Conservation (phyloP, 495 filamentous ascomycete species). For the Wilcoxina mikolae region DNA sequence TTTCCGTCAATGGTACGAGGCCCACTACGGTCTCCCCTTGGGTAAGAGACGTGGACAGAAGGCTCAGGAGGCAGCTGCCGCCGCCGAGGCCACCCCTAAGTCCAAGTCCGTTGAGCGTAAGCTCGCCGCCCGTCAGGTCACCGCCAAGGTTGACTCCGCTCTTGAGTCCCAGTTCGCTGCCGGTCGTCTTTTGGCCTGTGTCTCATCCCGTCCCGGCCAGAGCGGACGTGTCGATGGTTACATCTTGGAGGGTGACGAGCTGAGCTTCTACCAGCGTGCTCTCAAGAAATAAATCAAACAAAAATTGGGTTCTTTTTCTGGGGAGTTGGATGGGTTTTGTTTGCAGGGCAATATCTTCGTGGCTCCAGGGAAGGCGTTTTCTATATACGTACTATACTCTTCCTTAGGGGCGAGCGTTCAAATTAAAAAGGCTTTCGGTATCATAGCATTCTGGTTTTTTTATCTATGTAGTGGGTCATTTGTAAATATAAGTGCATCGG, state of each 20-base stretch:
- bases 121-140: slow-evolving; percentile 70
- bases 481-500: too few species aligned
- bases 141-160: slow-evolving; percentile 82
- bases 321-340: too few species aligned
- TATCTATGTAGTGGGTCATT: too few species aligned
- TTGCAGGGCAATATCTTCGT: too few species aligned
- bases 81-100: slow-evolving; percentile 38
- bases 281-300: slow-evolving; percentile 73
- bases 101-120: slow-evolving; percentile 87
- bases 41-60: slow-evolving; percentile 84
- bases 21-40: slow-evolving; percentile 83
- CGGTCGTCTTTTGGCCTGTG: slow-evolving; percentile 83
- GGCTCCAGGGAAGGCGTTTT: too few species aligned
- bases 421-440: too few species aligned
- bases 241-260: slow-evolving; percentile 96
- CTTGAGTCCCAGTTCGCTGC: slow-evolving; percentile 98
- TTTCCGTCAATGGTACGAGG: slow-evolving; percentile 99
- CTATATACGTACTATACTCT: too few species aligned
- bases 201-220: slow-evolving; percentile 88
- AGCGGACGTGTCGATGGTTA: slow-evolving; percentile 92
- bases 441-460: too few species aligned
- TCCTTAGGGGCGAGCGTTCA: too few species aligned
- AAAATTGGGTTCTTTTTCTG: too few species aligned
- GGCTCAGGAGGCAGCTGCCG: slow-evolving; percentile 38
- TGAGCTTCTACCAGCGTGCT: slow-evolving; percentile 97